Percentiles rank a stretch among this genome's conserved stretches.
Evolutionary conservation across 805 yeast species (phyloP).

Genomic region (Lipomyces yamanashiensis): DNA sequence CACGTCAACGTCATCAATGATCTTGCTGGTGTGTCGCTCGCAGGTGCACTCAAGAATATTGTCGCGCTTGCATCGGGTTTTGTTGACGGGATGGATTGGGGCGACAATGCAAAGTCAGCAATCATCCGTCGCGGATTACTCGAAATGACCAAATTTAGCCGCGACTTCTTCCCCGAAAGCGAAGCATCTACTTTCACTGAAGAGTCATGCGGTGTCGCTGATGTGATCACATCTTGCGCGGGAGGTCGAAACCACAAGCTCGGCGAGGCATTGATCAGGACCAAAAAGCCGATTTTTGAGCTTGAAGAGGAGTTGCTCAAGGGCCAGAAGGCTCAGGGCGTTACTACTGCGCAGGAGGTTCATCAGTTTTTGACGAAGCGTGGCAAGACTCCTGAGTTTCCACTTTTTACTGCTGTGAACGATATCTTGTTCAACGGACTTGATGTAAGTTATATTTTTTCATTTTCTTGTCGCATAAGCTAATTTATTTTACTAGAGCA

Average conservation of each 20-base stretch:
- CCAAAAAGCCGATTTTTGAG: conserved; percentile 69
- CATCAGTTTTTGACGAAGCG: conserved; percentile 72
- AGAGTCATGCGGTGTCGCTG: conserved; percentile 98
- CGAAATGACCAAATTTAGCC: conserved; percentile 87
- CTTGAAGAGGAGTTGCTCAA: conserved; percentile 85
- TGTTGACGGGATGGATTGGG: conserved; percentile 98
- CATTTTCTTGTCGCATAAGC: background rate
- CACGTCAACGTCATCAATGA: conserved; percentile 92
- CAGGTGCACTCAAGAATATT: conserved; percentile 96
- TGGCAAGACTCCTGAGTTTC: conserved; percentile 69
- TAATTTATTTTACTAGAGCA: background rate
- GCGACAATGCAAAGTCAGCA: conserved; percentile 97
- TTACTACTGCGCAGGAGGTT: conserved; percentile 87
- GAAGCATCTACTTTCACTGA: conserved; percentile 83
- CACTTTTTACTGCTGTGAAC: conserved; percentile 79
- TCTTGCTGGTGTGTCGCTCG: conserved; percentile 93
- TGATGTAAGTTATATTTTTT: conserved; percentile 20
- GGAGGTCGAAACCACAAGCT: conserved; percentile 97
- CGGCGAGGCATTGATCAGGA: conserved; percentile 46
- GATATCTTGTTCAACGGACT: conserved; percentile 77
- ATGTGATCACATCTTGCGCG: conserved; percentile 93
- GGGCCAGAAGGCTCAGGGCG: conserved; percentile 97
- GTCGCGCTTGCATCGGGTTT: conserved; percentile 97
- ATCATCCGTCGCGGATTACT: conserved; percentile 93
- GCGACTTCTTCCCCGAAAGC: conserved; percentile 70